These are phyloP conservation scores for Physcomitrium patens DNA, from an alignment of 225 moss, liverwort and hornwort species.

Conservation along the genomic window DNA sequence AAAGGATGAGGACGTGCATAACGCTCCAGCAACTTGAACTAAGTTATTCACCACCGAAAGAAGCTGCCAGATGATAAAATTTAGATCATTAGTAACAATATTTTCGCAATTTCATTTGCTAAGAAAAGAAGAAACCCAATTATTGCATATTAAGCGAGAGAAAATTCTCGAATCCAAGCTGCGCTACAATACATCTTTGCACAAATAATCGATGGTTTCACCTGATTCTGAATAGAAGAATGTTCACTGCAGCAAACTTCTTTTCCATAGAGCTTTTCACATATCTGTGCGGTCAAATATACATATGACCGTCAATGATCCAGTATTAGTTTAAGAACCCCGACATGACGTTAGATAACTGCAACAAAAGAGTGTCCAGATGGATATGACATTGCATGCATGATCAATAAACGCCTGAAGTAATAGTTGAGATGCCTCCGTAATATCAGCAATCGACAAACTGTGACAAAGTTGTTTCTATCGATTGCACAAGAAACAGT, in stretches of 20 bases:
- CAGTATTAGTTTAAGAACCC: not conserved
- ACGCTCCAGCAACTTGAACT: constrained; percentile 57
- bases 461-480: not conserved
- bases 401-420: not conserved
- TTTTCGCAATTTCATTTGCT: not conserved
- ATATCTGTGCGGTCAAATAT: constrained; percentile 51
- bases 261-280: constrained; percentile 59
- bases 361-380: not conserved
- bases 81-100: not conserved
- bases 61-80: constrained; percentile 63
- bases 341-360: not conserved
- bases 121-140: too few relatives aligned
- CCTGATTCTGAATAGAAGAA: constrained; percentile 74
- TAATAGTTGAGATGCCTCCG: not conserved
- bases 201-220: constrained; percentile 23
- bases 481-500: not conserved
- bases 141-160: too few relatives aligned
- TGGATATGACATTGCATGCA: not conserved
- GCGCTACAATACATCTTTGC: not conserved
- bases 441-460: not conserved
- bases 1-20: constrained; percentile 70
- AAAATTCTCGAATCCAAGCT: too few relatives aligned
- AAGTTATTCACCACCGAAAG: constrained; percentile 81
- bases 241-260: constrained; percentile 73
- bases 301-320: not conserved